A percentile compares a stretch with the other conserved stretches of the same genome.
These are phyloP conservation scores for Chalciporus chontae DNA, from an alignment of 768 basidiomycete species.

Conservation along the genomic window DNA sequence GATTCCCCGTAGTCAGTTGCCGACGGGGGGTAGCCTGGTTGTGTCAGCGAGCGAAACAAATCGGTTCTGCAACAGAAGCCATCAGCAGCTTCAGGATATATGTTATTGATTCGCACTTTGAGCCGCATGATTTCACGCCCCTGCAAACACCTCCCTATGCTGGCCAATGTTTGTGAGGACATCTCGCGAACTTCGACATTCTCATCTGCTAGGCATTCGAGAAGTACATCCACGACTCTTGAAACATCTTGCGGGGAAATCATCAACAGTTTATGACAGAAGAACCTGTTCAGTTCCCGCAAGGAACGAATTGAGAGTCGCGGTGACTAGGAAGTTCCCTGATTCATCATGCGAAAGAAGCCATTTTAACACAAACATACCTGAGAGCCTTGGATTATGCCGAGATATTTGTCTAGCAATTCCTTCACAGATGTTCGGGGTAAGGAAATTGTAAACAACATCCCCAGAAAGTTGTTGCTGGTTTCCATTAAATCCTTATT, in stretches of 20 bases:
- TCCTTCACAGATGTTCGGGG: constrained; percentile 60
- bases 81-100: constrained; percentile 1
- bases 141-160: constrained; percentile 85
- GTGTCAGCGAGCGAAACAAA: constrained; percentile 64
- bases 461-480: constrained; percentile 74
- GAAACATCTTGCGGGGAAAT: constrained; percentile 65
- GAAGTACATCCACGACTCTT: constrained; percentile 76
- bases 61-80: constrained; percentile 54
- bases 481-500: constrained; percentile 77
- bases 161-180: constrained; percentile 81
- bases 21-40: constrained; percentile 62
- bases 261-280: constrained; percentile 82
- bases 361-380: constrained; percentile 44
- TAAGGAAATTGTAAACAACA: constrained; percentile 75
- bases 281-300: constrained; percentile 86
- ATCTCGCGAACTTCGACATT: constrained; percentile 92
- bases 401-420: constrained; percentile 58
- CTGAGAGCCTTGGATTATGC: constrained; percentile 75
- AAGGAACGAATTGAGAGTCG: constrained; percentile 82
- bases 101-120: constrained; percentile 49
- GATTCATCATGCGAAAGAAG: constrained; percentile 5
- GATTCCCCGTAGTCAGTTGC: constrained; percentile 69
- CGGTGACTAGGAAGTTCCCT: constrained; percentile 63
- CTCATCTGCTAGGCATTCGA: constrained; percentile 83
- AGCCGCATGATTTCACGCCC: constrained; percentile 79